Conservation (phyloP, 257 asterid genomes). For the Ballota nigra region DNA sequence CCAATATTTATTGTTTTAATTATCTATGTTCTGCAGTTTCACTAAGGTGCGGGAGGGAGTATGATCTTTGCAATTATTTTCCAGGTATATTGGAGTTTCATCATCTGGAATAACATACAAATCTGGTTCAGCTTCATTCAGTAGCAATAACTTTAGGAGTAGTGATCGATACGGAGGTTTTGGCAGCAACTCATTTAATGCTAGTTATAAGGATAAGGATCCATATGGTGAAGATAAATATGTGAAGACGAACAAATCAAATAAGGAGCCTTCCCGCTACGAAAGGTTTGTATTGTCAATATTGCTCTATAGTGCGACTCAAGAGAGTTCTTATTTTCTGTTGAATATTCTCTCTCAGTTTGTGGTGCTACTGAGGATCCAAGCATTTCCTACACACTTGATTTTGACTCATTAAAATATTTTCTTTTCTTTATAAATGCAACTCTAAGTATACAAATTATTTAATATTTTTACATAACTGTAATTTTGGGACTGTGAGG, state of each 20-base stretch:
- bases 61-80: constrained; percentile 20
- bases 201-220: constrained; percentile 48
- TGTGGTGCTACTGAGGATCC: constrained; percentile 3
- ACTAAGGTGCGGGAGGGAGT: not conserved
- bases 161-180: constrained; percentile 67
- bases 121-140: constrained; percentile 70
- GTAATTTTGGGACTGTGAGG: constrained; percentile 10
- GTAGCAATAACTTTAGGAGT: constrained; percentile 53
- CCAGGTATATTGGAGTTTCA: constrained; percentile 89
- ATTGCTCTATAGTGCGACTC: not conserved
- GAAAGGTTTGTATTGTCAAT: constrained; percentile 52
- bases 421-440: not conserved
- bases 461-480: not conserved
- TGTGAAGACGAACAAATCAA: constrained; percentile 42
- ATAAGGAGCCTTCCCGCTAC: constrained; percentile 53
- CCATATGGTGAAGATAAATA: constrained; percentile 57
- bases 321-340: constrained; percentile 12
- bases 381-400: constrained; percentile 12
- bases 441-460: not conserved
- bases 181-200: constrained; percentile 46
- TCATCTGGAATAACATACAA: constrained; percentile 81
- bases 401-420: not conserved
- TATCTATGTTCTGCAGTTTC: constrained; percentile 9
- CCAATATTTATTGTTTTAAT: constrained; percentile 17
- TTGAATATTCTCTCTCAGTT: not conserved